Evolutionary conservation across 2,329 filamentous ascomycete species (phyloP), one percentile per base, ranked within the genome.

Genomic region (Colletotrichum spaethianum): DNA sequence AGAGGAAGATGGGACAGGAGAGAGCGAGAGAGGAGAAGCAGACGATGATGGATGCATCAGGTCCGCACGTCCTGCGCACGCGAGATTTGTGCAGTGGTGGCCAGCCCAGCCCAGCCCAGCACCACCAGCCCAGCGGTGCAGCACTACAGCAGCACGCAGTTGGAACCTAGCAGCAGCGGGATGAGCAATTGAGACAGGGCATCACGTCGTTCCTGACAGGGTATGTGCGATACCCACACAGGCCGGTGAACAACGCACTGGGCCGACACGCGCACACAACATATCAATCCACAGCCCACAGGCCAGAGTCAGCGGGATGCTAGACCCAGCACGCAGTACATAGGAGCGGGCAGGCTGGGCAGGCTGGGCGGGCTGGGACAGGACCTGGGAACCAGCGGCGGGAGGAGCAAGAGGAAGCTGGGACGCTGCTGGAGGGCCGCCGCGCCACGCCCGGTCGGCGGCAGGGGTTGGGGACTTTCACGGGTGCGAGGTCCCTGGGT

Each of bases 11-110:
- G 42, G 28, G 33, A 26, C 28, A 71, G 67, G 67, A 31, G 14
- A 31, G 26, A 42, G 36, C 23, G 64, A 55, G 60, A 44, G 68
- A 72, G 66, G 26, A 60, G 59, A 46, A 61, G 53, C 64, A 57
- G 68, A 71, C 44, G 68, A 55, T 55, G 57, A 72, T 69, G 70
- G 65, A 69, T 63, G 59, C 59, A 70, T 28, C 60, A 63, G 46
- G 44, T 63, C 44, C 57, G 70, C 65, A 72, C 65, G 64, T 60
- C 33, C 53, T 57, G 33, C 53, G 33, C 33, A 72, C 69, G 69
- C 65, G 59, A 72, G 59, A 72, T 63, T 72, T 72, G 69, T 69
- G 69, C 69, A 68, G 56, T 56, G 31, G 26, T 57, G 50, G 62
- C 62, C 23, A 50, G 57, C 42, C 57, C 42, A 46, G 57, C 57